A percentile compares a stretch with the other conserved stretches of the same genome.
Evolutionary conservation across 1,139 yeast species (phyloP).

Genomic region (Meyerozyma guilliermondii): DNA sequence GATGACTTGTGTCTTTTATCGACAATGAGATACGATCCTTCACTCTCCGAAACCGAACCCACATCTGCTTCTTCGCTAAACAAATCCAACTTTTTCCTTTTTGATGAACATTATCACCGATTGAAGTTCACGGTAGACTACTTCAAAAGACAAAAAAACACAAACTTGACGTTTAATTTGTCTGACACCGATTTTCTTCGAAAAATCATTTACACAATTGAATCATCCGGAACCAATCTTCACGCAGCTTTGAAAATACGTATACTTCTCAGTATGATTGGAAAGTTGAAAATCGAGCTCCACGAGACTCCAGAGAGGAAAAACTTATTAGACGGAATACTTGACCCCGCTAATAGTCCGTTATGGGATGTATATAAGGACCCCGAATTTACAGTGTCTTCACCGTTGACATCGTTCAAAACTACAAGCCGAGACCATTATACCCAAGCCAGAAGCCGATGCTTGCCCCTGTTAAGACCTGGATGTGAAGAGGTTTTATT

Average conservation of each 20-base stretch:
- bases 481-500: slow-evolving; percentile 64
- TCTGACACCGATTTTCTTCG: slow-evolving; percentile 37
- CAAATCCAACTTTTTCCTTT: slow-evolving; percentile 47
- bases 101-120: slow-evolving; percentile 61
- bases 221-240: slow-evolving; percentile 20
- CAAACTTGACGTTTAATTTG: slow-evolving; percentile 25
- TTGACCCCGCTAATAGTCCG: background rate
- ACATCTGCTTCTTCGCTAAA: slow-evolving; percentile 20
- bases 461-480: slow-evolving; percentile 30
- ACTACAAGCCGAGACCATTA: slow-evolving; percentile 73
- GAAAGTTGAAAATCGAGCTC: slow-evolving; percentile 50
- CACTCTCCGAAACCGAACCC: slow-evolving; percentile 26
- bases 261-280: slow-evolving; percentile 43
- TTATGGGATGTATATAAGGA: slow-evolving; percentile 63
- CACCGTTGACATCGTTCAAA: slow-evolving; percentile 85
- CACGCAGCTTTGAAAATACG: slow-evolving; percentile 53
- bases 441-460: slow-evolving; percentile 52
- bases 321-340: slow-evolving; percentile 30
- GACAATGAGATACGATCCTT: slow-evolving; percentile 72
- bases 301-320: slow-evolving; percentile 30
- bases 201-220: slow-evolving; percentile 41
- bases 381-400: slow-evolving; percentile 43
- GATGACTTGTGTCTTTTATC: slow-evolving; percentile 52
- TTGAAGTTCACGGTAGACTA: slow-evolving; percentile 48
- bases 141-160: slow-evolving; percentile 28